Base-by-base conservation (phyloP, 805 yeast species). In the Phaffomyces antillensis region DNA sequence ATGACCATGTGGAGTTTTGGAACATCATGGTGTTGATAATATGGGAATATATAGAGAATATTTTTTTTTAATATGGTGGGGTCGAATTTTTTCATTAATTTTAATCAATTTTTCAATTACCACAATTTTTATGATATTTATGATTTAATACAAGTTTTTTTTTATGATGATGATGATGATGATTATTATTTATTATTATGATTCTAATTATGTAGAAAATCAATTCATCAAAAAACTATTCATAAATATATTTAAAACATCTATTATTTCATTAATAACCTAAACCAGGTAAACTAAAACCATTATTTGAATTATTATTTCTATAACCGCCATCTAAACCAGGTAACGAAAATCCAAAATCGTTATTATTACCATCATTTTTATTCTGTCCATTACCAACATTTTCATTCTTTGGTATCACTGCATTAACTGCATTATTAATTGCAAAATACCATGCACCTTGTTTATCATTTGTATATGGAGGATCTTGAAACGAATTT, bases 401-500 rank as follows among this genome's bases (percentile, higher is more conserved):
- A 39, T 59, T 59, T 39, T 58, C 62, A 49, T 59, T 57, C 50
- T 57, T 58, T n/a, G 62, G 61, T 13, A 58, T 53, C 17, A 59
- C 63, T 4, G 62, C 66, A 50, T 63, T 63, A 16, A 63, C 63
- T 33, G 63, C 52, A 45, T 63, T 62, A 44, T 62, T 62, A 25
- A 61, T 70, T n/a, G 73, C 73, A 49, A 68, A 70, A 53, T 65
- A 71, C 82, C 82, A 77, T 7, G 81, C 79, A 34, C 77, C 79
- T 41, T 66, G 68, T 52, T 77, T 77, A 37, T 76, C 77, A 60
- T 77, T 72, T 16, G 87, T 83, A 64, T 89, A 88, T 45, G 87
- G 80, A 15, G 87, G 84, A 61, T 87, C 96, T 52, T 81, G 78
- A 67, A 79, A 88, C 3, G 86, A 85, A 58, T 76, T 77, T 1